Base-by-base conservation (phyloP, 768 basidiomycete genomes). In the Phylloporus arenicola region DNA sequence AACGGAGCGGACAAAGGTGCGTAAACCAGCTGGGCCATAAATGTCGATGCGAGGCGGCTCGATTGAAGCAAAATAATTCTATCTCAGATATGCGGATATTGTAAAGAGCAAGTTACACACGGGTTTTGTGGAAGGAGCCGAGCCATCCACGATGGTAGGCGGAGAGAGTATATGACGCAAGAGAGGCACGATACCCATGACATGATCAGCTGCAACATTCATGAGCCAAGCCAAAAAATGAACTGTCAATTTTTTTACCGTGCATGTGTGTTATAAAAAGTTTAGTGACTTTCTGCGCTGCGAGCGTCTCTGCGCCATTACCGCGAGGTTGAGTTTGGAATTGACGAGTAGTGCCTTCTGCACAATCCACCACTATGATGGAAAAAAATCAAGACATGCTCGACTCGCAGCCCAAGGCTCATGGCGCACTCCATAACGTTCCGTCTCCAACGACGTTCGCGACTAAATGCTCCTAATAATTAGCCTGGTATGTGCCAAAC, bases 231-330 rank as follows among this genome's bases (percentile, higher is more conserved):
- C 13, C 24, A 14, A 16, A 12, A 12, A 30, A n/a, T 20, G 37
- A 14, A 37, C 27, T 14, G 3, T 8, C 8, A 13, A 12, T 34
- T n/a, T 30, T 29, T 35, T 56, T 14, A 83, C 90, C 80, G 60
- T 92, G 90, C 80, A 91, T 83, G 58, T 92, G 91, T 2, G 90
- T 92, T 45, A 92, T 74, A 64, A 92, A 91, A 39, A 93, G 76
- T 60, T 84, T 88, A 3, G 69, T 67, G 25, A 92, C 72, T 50
- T 70, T 78, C 31, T 63, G 72, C 16, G 75, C 59, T 58, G 72
- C 75, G 48, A 82, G 58, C 43, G 58, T 35, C 60, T 57, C 43
- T 54, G 65, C 48, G 37, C 54, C 54, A 57, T 58, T 52, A 29
- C 57, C 48, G 42, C 54, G 58, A n/a, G 82, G 80, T 51, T 86